A percentile compares a stretch with the other conserved stretches of the same genome.
Evolutionary conservation across 2,329 filamentous ascomycete genomes (phyloP).

Genomic region (Biscogniauxia mediterranea): DNA sequence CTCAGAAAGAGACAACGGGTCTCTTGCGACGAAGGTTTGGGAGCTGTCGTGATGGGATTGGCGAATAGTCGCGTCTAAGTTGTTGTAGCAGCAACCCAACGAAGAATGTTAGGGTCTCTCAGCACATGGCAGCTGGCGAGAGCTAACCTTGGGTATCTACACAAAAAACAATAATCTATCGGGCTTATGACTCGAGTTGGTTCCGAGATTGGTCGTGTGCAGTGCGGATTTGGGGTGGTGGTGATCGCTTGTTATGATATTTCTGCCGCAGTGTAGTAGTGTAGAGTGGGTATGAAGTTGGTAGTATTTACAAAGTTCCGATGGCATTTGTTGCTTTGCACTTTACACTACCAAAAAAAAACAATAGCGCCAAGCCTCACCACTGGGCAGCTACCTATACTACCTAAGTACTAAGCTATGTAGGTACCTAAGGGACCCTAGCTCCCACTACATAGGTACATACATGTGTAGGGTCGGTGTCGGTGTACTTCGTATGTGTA

Average conservation of each 20-base stretch:
- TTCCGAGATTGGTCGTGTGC: conserved; percentile 4
- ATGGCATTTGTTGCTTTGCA: conserved; percentile 6
- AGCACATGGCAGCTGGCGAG: conserved; percentile 2
- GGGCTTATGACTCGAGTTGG: neutral
- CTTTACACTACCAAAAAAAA: neutral
- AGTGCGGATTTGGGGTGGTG: neutral
- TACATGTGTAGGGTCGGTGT: too few species aligned
- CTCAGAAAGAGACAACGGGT: neutral
- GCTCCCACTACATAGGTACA: neutral
- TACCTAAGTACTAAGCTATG: too few species aligned
- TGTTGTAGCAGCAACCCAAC: conserved; percentile 4
- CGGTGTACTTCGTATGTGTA: neutral
- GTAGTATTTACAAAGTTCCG: neutral
- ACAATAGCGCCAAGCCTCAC: neutral
- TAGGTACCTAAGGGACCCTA: neutral
- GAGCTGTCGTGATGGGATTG: neutral
- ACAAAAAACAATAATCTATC: too few species aligned
- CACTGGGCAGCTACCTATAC: too few species aligned
- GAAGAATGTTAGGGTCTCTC: conserved; percentile 4
- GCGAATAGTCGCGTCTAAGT: conserved; percentile 2
- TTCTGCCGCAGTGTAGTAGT: neutral
- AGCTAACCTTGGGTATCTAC: neutral
- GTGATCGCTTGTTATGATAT: neutral
- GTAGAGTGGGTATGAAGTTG: neutral
- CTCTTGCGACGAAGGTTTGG: neutral